phyloP scores from a whole-genome alignment of 148 eudicot species.

The Agrostemma githago region DNA sequence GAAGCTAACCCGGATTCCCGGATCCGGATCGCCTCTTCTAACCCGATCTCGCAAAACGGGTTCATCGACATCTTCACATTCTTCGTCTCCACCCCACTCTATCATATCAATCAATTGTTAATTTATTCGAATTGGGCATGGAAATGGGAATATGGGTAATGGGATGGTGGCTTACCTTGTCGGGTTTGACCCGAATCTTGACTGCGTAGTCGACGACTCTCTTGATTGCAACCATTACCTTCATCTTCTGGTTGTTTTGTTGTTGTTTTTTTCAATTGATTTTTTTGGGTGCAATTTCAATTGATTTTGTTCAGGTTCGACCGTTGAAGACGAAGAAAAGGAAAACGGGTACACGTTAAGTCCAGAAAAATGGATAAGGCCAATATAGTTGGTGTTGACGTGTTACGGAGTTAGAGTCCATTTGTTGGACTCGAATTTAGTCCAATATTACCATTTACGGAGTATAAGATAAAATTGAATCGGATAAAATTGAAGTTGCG shows the following conservation, averaged over 20 bases:
- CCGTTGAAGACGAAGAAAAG: not conserved
- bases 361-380: not conserved
- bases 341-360: not conserved
- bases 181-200: slow-evolving; percentile 87
- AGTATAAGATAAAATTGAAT: too few species aligned
- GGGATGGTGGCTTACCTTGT: slow-evolving; percentile 46
- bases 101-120: not conserved
- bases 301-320: not conserved
- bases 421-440: too few species aligned
- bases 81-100: slow-evolving; percentile 83
- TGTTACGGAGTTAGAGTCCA: not conserved
- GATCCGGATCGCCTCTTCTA: slow-evolving; percentile 90
- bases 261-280: not conserved
- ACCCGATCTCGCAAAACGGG: slow-evolving; percentile 90
- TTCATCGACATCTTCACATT: slow-evolving; percentile 99
- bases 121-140: not conserved
- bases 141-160: not conserved
- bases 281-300: too few species aligned
- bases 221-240: slow-evolving; percentile 86
- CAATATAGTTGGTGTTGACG: not conserved
- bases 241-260: too few species aligned
- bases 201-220: slow-evolving; percentile 96
- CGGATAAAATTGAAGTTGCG: too few species aligned
- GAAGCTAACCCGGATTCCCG: slow-evolving; percentile 79
- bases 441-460: too few species aligned